Conservation (phyloP, 345 rosid genomes). For the Melastoma malabathricum region DNA sequence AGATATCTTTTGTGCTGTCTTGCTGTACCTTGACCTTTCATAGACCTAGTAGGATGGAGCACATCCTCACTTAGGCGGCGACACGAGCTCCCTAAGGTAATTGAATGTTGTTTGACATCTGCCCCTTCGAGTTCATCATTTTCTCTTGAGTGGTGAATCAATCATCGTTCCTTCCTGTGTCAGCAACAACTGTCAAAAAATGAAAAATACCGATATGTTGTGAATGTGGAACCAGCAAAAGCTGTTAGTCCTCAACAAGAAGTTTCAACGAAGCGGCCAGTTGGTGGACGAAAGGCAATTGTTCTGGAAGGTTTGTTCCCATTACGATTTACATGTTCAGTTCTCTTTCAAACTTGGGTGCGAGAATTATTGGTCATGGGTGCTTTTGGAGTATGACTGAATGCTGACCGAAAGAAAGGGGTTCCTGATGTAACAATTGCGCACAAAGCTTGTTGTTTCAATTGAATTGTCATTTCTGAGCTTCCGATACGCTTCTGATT, state of each 20-base stretch:
- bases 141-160: slow-evolving; percentile 6
- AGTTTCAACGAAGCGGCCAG: slow-evolving; percentile 14
- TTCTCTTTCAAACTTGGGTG: too few relatives aligned
- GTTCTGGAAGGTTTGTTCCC: slow-evolving; percentile 54
- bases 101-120: background rate
- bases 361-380: too few relatives aligned
- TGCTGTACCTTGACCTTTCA: slow-evolving; percentile 31
- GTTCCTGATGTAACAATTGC: too few relatives aligned
- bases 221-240: slow-evolving; percentile 25
- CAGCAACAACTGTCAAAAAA: slow-evolving; percentile 34
- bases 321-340: background rate
- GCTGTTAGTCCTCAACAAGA: slow-evolving; percentile 15
- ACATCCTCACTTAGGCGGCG: slow-evolving; percentile 62
- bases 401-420: too few relatives aligned
- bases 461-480: background rate
- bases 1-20: background rate
- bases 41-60: slow-evolving; percentile 89
- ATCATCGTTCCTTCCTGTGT: slow-evolving; percentile 3
- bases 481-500: background rate
- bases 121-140: background rate
- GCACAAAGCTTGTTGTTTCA: too few relatives aligned
- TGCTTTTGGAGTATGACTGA: too few relatives aligned
- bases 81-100: slow-evolving; percentile 68
- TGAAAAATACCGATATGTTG: slow-evolving; percentile 51
- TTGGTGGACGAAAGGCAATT: slow-evolving; percentile 15